phyloP scores from a whole-genome alignment of 2,329 filamentous ascomycete species.

The Trichoderma sp. region DNA sequence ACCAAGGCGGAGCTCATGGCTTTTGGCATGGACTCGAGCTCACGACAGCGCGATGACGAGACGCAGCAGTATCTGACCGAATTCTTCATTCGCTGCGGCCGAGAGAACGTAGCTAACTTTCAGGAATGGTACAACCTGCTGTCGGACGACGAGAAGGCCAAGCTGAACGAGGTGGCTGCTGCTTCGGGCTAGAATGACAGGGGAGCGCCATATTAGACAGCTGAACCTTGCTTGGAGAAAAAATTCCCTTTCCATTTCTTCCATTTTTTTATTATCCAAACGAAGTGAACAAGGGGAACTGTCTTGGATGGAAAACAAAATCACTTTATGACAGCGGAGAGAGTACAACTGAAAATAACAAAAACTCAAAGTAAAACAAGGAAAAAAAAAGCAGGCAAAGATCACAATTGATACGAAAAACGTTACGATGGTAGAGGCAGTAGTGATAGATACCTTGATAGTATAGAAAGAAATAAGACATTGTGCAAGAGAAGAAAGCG shows the following conservation, averaged over 20 bases:
- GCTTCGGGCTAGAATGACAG: conserved; percentile 28
- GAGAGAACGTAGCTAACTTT: conserved; percentile 59
- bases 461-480: conserved; percentile 7
- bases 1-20: conserved; percentile 80
- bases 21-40: conserved; percentile 61
- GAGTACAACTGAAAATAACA: neutral
- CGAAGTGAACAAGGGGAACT: neutral
- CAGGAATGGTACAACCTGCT: conserved; percentile 58
- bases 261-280: neutral
- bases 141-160: conserved; percentile 56
- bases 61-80: conserved; percentile 81
- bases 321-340: neutral
- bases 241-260: neutral
- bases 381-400: neutral
- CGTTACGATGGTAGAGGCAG: neutral
- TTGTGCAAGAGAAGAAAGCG: neutral
- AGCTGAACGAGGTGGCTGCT: conserved; percentile 55
- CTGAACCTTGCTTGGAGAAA: too few relatives aligned
- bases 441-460: conserved; percentile 19
- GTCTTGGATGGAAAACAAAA: neutral
- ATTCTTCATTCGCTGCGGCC: conserved; percentile 69
- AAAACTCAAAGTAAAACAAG: neutral
- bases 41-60: conserved; percentile 80
- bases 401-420: conserved; percentile 9
- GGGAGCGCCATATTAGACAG: too few relatives aligned